Base-by-base conservation (phyloP, 2,329 filamentous ascomycete species). In the Cercospora sojina region DNA sequence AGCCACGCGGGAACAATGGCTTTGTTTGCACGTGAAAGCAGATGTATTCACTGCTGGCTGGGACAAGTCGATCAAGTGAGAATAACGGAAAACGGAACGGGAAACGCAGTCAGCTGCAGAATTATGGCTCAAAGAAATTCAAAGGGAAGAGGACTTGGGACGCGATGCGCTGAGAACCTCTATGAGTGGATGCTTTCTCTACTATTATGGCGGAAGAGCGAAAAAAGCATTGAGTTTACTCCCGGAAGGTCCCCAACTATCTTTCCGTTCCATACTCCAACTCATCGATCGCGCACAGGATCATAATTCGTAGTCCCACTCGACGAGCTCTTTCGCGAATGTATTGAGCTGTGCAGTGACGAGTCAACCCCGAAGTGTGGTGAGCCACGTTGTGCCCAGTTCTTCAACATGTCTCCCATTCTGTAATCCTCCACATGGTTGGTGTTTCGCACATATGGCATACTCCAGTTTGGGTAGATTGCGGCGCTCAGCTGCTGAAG, bases 381-480 rank as follows among this genome's bases (percentile, higher is more conserved):
- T 5, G 23, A 13, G 13, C 10, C 12, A 7, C 13, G 12, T 16
- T 51, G 12, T 27, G 59, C 62, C 62, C 62, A 64, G 23, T 64
- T 51, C 43, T 51, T 53, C 38, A 64, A 20, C 53, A 59, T 58
- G 6, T 59, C 41, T 7, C 55, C 55, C 62, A 64, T 64, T 12
- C 62, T 38, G 20, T 35, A 59, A 10, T 64, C 56, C 41, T 64
- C 62, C 18, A 59, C 62, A 1, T 32, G 49, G 25, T 59, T 59
- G 7, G 35, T 38, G 10, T 47, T 20, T 8, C 43, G 25, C 4
- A 64, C 55, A 10, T 59, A 41, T 5, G 62, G 55, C 62, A 64
- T 51, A 9, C 62, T 64, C 62, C 62, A 59, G n/a, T 64, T 64
- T 13, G 62, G 62, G 23, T 64, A 64, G 8, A 31, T 49, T 3